Evolutionary conservation across 495 filamentous ascomycete genomes (phyloP), one percentile per base, ranked within the genome.

Genomic region (Tuber magnatum): DNA sequence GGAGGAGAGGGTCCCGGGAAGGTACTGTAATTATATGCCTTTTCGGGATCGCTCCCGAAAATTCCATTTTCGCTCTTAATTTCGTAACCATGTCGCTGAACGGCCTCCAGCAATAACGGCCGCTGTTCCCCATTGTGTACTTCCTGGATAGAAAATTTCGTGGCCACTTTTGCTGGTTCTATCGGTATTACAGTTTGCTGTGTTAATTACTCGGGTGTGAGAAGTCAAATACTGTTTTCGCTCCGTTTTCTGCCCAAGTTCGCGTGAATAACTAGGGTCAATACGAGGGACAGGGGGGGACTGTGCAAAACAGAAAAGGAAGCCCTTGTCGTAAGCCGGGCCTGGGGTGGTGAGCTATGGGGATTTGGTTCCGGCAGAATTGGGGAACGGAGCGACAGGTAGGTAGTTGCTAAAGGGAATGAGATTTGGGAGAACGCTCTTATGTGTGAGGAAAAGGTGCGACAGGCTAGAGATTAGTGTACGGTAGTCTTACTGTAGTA

Each of bases 1-100:
- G 32, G 73, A 41, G 28, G 68, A 32, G 12, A 35, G 32, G 56
- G 56, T 32, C 38, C 32, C 68, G 76, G 76, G 40, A 79, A 79
- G 46, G 77, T 75, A 39, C n/a, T 39, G 73, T 79, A 75, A 73
- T 72, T 79, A 79, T 72, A 79, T 32, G 44, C 77, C 48, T 79
- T 79, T 69, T 75, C 76, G 8, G 72, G 72, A 32, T 72, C 72
- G 48, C 24, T 16, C 10, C 70, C 41, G 69, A 43, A 32, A 42
- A 12, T 44, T 51, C 73, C 24, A 28, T 69, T 28, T 41, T 41
- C 22, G 18, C n/a, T n/a, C 2, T 42, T 35, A 61, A 73, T n/a
- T 20, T 73, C 71, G 38, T 28, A 65, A 65, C 16, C 56, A 35
- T 28, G 32, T 20, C 56, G 3, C 56, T 35, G 28, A 20, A 20